Percentiles rank a stretch among this genome's conserved stretches.
phyloP scores from a whole-genome alignment of 2,329 filamentous ascomycete species.

The Cytospora piceae region DNA sequence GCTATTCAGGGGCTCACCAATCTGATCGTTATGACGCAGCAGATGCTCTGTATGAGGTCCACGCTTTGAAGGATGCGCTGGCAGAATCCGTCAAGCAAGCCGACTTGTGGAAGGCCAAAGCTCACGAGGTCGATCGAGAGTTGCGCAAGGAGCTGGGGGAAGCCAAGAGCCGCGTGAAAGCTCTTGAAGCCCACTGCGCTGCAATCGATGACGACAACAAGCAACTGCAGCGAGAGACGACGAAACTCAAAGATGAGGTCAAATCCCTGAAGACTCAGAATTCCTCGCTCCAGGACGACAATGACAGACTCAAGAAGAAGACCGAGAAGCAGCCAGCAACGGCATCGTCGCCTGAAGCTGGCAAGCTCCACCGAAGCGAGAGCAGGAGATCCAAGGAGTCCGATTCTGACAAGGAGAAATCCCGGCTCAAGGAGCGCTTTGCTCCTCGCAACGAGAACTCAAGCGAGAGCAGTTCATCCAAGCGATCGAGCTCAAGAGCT shows the following conservation, averaged over 20 bases:
- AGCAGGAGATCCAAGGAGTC: constrained; percentile 35
- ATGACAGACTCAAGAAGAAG: constrained; percentile 33
- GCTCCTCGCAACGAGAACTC: constrained; percentile 35
- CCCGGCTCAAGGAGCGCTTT: constrained; percentile 40
- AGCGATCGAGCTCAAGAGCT: constrained; percentile 21
- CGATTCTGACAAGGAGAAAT: constrained; percentile 35
- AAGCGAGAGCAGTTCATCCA: constrained; percentile 35
- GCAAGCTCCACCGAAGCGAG: constrained; percentile 35
- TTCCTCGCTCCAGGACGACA: constrained; percentile 27
- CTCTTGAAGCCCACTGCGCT: constrained; percentile 31
- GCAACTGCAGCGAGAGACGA: constrained; percentile 33
- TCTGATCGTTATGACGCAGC: constrained; percentile 36
- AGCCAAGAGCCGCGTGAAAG: constrained; percentile 31
- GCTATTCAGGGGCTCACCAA: constrained; percentile 33
- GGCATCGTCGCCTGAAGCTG: constrained; percentile 32
- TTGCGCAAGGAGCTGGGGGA: constrained; percentile 30
- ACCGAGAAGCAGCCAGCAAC: constrained; percentile 34
- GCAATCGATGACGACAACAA: constrained; percentile 35
- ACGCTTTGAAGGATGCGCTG: constrained; percentile 37
- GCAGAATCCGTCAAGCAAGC: constrained; percentile 32
- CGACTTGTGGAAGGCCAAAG: constrained; percentile 36
- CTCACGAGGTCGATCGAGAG: constrained; percentile 34
- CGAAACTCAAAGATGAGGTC: constrained; percentile 37
- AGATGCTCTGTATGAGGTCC: constrained; percentile 34
- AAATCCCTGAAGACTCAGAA: constrained; percentile 31